Base-by-base conservation (phyloP, 2,329 filamentous ascomycete species). In the Hymenotorrendiella dingleyae region DNA sequence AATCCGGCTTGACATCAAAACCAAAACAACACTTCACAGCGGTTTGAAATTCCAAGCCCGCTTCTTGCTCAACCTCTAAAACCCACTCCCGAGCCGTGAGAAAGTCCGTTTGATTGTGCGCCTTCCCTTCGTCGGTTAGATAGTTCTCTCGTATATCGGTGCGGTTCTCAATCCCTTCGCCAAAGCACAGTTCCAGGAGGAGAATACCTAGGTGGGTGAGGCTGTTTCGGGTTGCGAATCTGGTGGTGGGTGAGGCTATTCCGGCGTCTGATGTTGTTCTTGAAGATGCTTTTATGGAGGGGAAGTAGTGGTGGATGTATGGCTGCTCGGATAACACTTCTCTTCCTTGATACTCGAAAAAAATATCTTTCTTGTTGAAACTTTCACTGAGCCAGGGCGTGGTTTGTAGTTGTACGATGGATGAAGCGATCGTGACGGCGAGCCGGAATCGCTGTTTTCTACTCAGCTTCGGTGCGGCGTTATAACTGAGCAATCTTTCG, bases 161-260 rank as follows among this genome's bases (percentile, higher is more conserved):
- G 27, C 55, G 49, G 6, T 33, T 37, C 35, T 57, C 55, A 6
- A 59, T 53, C 4, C 47, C 8, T 42, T 54, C 26, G 2, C 54
- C 53, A 30, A 53, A 58, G 19, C 53, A 56, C 6, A 59, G 46
- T 37, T 59, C 56, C 1, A 58, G 48, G 1, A 59, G 44, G 3
- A 57, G 26, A 12, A 54, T 59, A 1, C 53, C 55, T 5, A 59
- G 47, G 22, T 47, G 36, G 4, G 12, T 46, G 4, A 56, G 42
- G 30, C 3, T 51, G 52, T 3, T 45, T 32, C 10, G 30, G 19
- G 23, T 40, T 24, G 6, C 44, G 38, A 26, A 35, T 34, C n/a
- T 19, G 8, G 16, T 17, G 12, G 10, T 23, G 24, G 27, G 17
- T 23, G 7, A 6, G 10, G 16, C 16, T 23, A 7, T 26, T 16